Base-by-base conservation (phyloP, 176 grass and related monocot genomes). In the Oryza officinalis region DNA sequence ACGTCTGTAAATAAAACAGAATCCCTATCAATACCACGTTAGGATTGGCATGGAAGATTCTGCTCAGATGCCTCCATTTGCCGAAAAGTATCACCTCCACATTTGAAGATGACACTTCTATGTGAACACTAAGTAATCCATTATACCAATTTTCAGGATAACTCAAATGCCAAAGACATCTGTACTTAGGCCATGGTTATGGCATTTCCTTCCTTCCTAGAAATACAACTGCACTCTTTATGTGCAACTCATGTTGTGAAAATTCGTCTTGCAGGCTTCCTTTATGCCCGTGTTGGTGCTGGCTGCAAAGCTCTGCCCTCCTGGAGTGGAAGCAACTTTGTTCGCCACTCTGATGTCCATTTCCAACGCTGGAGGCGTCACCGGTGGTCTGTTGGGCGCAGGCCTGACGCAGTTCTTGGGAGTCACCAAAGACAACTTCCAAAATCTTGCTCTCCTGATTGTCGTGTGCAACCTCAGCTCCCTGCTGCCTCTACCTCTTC, bases 331-430 rank as follows among this genome's bases (percentile, higher is more conserved):
- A 90, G 96, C 96, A 20, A 98, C 96, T 17, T 68, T 98, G 43
- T 98, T 98, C 65, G 96, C 96, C 43, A 98, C 96, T 5, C 81
- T 95, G 50, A 98, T 98, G 96, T 98, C 96, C 18, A 93, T 98
- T 41, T 98, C 96, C 3, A 98, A 98, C 22, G 93, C 80, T 0
- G 96, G 96, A 63, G 81, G 96, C 37, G 96, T 95, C 61, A 65
- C 87, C 0, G 96, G 96, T 0, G 96, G 96, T 64, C 83, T 98
- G 1, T 49, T 98, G 8, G 96, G 96, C 8, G 93, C 96, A 0
- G 93, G 93, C 37, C 89, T 98, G 27, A 98, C 96, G 28, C 93
- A 95, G 44, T 23, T 93, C n/a, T 30, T 98, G 4, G 93, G 93
- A 30, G 91, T 98, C 64, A 98, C 87, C 27, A 92, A 27, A 78